A percentile compares a stretch with the other conserved stretches of the same genome.
Evolutionary conservation across 23 red algal genomes (phyloP).

Genomic region (Cyanidiococcus yangmingshanensis): DNA sequence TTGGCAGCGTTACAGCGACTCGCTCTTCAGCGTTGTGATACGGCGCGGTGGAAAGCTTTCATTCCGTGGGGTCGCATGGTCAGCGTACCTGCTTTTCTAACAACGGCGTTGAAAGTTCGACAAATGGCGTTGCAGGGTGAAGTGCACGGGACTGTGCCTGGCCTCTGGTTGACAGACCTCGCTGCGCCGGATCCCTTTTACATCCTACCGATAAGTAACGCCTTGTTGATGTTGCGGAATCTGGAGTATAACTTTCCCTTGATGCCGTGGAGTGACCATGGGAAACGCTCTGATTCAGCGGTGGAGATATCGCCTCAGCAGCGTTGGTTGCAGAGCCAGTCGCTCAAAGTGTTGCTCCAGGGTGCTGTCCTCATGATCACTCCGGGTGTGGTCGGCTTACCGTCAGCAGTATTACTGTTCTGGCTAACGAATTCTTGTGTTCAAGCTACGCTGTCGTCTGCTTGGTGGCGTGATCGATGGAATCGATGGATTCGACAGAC

Average conservation of each 20-base stretch:
- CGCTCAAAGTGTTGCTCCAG: slow-evolving; percentile 16
- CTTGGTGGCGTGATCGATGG: not conserved
- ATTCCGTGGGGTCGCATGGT: slow-evolving; percentile 1
- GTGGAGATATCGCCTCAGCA: not conserved
- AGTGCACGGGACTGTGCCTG: not conserved
- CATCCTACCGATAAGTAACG: not conserved
- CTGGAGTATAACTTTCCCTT: not conserved
- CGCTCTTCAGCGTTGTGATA: not conserved
- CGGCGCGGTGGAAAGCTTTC: not conserved
- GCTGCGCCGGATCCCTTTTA: slow-evolving; percentile 6
- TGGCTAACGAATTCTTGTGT: not conserved
- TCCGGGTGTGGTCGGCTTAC: not conserved
- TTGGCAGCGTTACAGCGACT: not conserved
- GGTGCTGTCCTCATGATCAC: not conserved
- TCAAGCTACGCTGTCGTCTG: not conserved
- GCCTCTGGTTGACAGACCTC: not conserved
- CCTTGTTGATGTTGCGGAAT: not conserved
- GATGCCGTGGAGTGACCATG: not conserved
- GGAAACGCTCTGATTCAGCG: not conserved
- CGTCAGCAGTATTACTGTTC: slow-evolving; percentile 3
- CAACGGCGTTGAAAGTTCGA: not conserved
- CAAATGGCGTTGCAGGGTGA: not conserved
- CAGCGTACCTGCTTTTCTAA: not conserved
- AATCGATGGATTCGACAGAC: not conserved
- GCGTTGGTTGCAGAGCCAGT: not conserved